Conservation (phyloP, 1,284 basidiomycete genomes). For the Vanrija sp. region DNA sequence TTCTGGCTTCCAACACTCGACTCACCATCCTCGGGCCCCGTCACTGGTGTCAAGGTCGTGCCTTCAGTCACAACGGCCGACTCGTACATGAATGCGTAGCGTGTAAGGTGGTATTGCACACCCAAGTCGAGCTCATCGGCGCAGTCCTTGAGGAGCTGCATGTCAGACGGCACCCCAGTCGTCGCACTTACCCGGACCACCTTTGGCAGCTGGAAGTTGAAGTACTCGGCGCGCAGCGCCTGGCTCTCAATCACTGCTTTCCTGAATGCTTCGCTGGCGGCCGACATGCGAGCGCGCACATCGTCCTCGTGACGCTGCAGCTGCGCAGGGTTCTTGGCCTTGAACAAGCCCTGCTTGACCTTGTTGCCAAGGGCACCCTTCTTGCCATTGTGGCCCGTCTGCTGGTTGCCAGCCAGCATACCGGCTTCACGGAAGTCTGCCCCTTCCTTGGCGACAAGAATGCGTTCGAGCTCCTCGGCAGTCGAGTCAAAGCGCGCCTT, state of each 20-base stretch:
- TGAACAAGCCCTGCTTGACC: conserved; percentile 87
- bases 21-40: conserved; percentile 36
- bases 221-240: conserved; percentile 88
- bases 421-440: conserved; percentile 78
- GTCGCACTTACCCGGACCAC: conserved; percentile 72
- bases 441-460: conserved; percentile 91
- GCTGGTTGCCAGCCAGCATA: conserved; percentile 53
- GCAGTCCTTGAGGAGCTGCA: conserved; percentile 87
- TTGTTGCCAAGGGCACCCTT: conserved; percentile 69
- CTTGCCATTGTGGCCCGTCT: conserved; percentile 55
- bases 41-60: conserved; percentile 56
- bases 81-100: conserved; percentile 93
- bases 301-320: conserved; percentile 94
- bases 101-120: conserved; percentile 90
- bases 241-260: conserved; percentile 90
- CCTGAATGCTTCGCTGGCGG: conserved; percentile 80
- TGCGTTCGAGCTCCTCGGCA: conserved; percentile 89
- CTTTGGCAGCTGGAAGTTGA: conserved; percentile 91
- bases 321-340: conserved; percentile 89
- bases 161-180: neutral
- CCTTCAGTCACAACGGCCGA: conserved; percentile 85
- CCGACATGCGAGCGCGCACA: conserved; percentile 75
- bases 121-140: conserved; percentile 95
- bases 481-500: conserved; percentile 80
- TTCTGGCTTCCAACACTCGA: neutral